Percentiles rank a stretch among this genome's conserved stretches.
These are phyloP conservation scores for Cercospora beticola DNA, from an alignment of 2,329 filamentous ascomycete genomes.

Conservation along the genomic window DNA sequence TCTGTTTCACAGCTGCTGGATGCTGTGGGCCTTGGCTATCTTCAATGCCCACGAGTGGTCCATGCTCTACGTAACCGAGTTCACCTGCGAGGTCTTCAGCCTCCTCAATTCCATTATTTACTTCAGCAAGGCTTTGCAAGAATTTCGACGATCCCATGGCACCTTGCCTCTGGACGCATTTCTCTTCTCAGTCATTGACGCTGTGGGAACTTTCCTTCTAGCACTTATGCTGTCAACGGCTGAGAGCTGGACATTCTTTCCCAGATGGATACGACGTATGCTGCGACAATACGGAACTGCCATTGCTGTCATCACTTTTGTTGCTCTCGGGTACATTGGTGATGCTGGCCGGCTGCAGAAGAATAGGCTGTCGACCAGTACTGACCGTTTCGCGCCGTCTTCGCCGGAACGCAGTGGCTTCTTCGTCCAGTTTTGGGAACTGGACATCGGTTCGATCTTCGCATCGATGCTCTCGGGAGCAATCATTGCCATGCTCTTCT, in stretches of 20 bases:
- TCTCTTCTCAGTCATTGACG: slow-evolving; percentile 64
- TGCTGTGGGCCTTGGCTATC: slow-evolving; percentile 63
- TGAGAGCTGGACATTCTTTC: slow-evolving; percentile 51
- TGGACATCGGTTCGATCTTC: slow-evolving; percentile 60
- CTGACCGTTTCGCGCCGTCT: slow-evolving; percentile 3
- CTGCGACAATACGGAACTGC: slow-evolving; percentile 65
- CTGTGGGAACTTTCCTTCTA: slow-evolving; percentile 62
- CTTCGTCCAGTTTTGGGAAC: slow-evolving; percentile 63
- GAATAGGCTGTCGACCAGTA: slow-evolving; percentile 24
- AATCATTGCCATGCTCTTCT: slow-evolving; percentile 66
- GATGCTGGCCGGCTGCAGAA: slow-evolving; percentile 60
- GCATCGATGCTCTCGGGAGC: slow-evolving; percentile 61
- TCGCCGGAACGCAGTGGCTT: slow-evolving; percentile 55
- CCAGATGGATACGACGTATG: slow-evolving; percentile 59
- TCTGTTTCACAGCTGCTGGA: slow-evolving; percentile 64
- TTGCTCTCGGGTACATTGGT: slow-evolving; percentile 61
- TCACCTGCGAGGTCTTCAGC: slow-evolving; percentile 66
- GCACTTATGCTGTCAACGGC: slow-evolving; percentile 63
- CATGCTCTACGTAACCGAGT: slow-evolving; percentile 68
- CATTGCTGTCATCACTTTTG: slow-evolving; percentile 65
- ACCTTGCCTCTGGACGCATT: slow-evolving; percentile 61
- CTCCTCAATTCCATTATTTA: slow-evolving; percentile 68
- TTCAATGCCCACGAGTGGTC: slow-evolving; percentile 70
- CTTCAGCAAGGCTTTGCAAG: slow-evolving; percentile 63
- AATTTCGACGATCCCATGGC: slow-evolving; percentile 59